Evolutionary conservation across 495 filamentous ascomycete genomes (phyloP).

Genomic region (Acidiella bohemica): DNA sequence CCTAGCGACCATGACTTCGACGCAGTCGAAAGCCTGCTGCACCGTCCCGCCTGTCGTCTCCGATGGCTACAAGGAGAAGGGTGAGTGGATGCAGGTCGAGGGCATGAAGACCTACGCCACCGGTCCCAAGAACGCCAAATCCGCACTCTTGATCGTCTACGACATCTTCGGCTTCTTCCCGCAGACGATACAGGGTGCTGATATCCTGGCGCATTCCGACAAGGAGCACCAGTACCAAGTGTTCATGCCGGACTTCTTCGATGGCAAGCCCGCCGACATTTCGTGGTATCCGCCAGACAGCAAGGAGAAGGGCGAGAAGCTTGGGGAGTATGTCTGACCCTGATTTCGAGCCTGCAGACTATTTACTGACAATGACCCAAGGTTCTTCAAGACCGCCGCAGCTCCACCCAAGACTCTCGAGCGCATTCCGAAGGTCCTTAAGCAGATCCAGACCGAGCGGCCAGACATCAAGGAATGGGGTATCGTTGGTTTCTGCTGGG

Average conservation of each 20-base stretch:
- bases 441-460: constrained; percentile 36
- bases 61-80: constrained; percentile 47
- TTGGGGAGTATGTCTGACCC: constrained; percentile 41
- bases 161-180: constrained; percentile 64
- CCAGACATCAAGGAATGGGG: constrained; percentile 61
- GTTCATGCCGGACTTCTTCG: constrained; percentile 53
- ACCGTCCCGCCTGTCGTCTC: constrained; percentile 55
- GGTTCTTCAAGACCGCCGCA: constrained; percentile 61
- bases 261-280: constrained; percentile 42
- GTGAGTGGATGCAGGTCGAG: constrained; percentile 41
- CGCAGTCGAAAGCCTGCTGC: constrained; percentile 43
- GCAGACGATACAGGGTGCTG: constrained; percentile 54
- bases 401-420: constrained; percentile 48
- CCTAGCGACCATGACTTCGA: constrained; percentile 18
- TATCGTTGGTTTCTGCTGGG: constrained; percentile 93
- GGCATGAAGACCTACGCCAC: constrained; percentile 60
- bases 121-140: constrained; percentile 43
- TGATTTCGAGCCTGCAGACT: neutral
- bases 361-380: neutral
- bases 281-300: constrained; percentile 65
- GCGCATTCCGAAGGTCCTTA: constrained; percentile 50
- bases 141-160: constrained; percentile 48
- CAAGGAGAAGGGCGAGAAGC: constrained; percentile 60
- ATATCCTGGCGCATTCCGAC: constrained; percentile 49
- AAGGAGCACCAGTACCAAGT: constrained; percentile 45